Evolutionary conservation across 495 filamentous ascomycete genomes (phyloP).

Genomic region (Penicillium mononematosum): DNA sequence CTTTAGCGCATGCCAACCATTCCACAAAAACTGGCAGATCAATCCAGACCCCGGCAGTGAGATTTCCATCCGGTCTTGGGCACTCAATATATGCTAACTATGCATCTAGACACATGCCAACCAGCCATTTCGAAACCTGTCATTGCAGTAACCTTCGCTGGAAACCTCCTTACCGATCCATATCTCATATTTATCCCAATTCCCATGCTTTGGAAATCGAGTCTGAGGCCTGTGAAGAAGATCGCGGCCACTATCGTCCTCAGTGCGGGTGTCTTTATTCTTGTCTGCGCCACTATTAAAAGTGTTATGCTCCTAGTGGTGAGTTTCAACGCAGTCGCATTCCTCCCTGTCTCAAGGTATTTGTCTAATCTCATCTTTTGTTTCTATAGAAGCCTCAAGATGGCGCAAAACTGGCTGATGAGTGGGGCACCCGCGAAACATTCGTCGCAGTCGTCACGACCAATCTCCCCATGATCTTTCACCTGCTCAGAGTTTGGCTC

Average conservation of each 20-base stretch:
- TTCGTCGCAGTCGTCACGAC: conserved; percentile 53
- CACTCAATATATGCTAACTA: background rate
- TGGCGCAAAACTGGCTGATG: conserved; percentile 47
- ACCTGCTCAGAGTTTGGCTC: conserved; percentile 46
- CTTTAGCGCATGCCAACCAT: conserved; percentile 46
- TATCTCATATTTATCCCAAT: conserved; percentile 55
- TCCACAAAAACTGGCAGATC: conserved; percentile 56
- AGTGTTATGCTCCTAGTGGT: conserved; percentile 48
- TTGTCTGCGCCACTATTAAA: conserved; percentile 47
- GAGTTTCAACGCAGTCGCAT: conserved; percentile 10
- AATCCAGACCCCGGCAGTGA: conserved; percentile 54
- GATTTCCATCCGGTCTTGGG: conserved; percentile 16
- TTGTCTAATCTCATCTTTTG: background rate
- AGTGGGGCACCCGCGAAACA: conserved; percentile 53
- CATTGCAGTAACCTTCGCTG: conserved; percentile 45
- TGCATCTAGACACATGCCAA: conserved; percentile 45
- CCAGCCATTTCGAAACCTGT: conserved; percentile 47
- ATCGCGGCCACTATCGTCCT: conserved; percentile 47
- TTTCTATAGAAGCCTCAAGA: conserved; percentile 38
- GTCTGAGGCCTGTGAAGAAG: conserved; percentile 45
- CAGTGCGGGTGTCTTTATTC: conserved; percentile 50
- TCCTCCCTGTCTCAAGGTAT: background rate
- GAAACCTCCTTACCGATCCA: conserved; percentile 52
- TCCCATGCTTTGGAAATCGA: conserved; percentile 52
- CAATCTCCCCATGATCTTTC: conserved; percentile 56